Percentiles rank a stretch among this genome's conserved stretches.
phyloP scores from a whole-genome alignment of 2,329 filamentous ascomycete genomes.

The Aspergillus sp. region DNA sequence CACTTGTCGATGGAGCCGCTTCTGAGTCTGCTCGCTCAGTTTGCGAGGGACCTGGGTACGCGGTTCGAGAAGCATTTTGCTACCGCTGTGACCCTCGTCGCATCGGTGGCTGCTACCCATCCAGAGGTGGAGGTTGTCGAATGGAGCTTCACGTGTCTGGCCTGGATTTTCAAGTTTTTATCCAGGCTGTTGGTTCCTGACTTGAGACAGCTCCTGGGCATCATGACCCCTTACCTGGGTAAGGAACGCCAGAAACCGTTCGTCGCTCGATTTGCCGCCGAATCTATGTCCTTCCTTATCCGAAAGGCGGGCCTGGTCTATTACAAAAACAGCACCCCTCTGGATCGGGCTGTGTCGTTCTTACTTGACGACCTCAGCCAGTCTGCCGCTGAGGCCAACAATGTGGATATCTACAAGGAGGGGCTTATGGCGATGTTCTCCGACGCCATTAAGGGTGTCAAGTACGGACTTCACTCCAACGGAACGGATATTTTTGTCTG shows the following conservation, averaged over 20 bases:
- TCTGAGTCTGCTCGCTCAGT: conserved; percentile 81
- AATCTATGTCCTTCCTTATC: conserved; percentile 90
- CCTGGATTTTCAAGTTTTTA: conserved; percentile 96
- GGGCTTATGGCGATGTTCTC: conserved; percentile 90
- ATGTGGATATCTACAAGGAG: conserved; percentile 66
- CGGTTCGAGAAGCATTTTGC: conserved; percentile 88
- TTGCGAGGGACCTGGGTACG: conserved; percentile 87
- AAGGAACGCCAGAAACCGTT: conserved; percentile 78
- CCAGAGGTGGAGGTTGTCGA: conserved; percentile 87
- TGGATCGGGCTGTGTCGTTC: conserved; percentile 69
- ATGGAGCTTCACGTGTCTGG: conserved; percentile 92
- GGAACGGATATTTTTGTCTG: conserved; percentile 53
- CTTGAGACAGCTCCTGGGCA: conserved; percentile 76
- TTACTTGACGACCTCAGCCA: conserved; percentile 64
- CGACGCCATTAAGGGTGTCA: conserved; percentile 68
- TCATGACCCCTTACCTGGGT: conserved; percentile 80
- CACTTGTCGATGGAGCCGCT: conserved; percentile 80
- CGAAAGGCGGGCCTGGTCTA: conserved; percentile 81
- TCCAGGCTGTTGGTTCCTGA: conserved; percentile 83
- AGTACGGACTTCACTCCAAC: conserved; percentile 57
- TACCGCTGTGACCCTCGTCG: conserved; percentile 69
- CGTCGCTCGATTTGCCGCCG: conserved; percentile 87
- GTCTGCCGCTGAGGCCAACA: conserved; percentile 29
- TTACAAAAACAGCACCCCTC: conserved; percentile 66
- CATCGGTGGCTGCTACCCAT: conserved; percentile 72